A percentile compares a stretch with the other conserved stretches of the same genome.
phyloP scores from a whole-genome alignment of 2,329 filamentous ascomycete genomes.

The Myriosclerotinia scirpicola region DNA sequence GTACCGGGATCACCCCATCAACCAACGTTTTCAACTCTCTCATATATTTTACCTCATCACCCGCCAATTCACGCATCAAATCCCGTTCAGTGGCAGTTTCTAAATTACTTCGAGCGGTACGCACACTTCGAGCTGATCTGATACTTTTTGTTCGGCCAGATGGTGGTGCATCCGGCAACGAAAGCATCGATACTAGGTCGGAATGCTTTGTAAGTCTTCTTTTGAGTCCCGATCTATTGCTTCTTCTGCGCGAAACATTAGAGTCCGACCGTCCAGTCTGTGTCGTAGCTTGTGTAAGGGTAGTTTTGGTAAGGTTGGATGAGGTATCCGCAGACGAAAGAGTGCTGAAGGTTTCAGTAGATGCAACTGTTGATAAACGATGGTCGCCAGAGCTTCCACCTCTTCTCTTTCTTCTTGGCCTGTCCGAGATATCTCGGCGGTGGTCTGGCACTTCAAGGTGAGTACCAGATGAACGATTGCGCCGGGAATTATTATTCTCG shows the following conservation, averaged over 20 bases:
- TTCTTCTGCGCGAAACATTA: conserved; percentile 36
- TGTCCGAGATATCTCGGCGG: conserved; percentile 19
- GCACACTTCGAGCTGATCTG: conserved; percentile 74
- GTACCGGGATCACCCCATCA: conserved; percentile 90
- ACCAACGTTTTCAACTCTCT: conserved; percentile 90
- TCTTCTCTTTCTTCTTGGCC: conserved; percentile 28
- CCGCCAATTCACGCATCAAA: conserved; percentile 74
- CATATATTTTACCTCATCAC: conserved; percentile 85
- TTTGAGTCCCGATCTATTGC: conserved; percentile 43
- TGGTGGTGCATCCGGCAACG: conserved; percentile 60
- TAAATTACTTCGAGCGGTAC: conserved; percentile 67
- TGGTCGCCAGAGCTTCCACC: conserved; percentile 34
- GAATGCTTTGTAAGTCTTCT: conserved; percentile 85
- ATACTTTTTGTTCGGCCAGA: conserved; percentile 65
- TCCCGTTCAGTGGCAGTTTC: conserved; percentile 70
- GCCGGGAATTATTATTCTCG: conserved; percentile 20
- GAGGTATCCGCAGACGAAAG: conserved; percentile 30
- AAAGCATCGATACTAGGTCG: conserved; percentile 90
- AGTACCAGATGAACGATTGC: conserved; percentile 23
- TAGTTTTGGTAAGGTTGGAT: conserved; percentile 41
- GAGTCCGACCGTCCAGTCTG: conserved; percentile 31
- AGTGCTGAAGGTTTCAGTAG: conserved; percentile 36
- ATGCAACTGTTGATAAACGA: conserved; percentile 39
- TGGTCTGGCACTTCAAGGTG: conserved; percentile 25
- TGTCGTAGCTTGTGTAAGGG: conserved; percentile 46